Conservation (phyloP, 768 basidiomycete genomes). For the Mycena leptocephala region DNA sequence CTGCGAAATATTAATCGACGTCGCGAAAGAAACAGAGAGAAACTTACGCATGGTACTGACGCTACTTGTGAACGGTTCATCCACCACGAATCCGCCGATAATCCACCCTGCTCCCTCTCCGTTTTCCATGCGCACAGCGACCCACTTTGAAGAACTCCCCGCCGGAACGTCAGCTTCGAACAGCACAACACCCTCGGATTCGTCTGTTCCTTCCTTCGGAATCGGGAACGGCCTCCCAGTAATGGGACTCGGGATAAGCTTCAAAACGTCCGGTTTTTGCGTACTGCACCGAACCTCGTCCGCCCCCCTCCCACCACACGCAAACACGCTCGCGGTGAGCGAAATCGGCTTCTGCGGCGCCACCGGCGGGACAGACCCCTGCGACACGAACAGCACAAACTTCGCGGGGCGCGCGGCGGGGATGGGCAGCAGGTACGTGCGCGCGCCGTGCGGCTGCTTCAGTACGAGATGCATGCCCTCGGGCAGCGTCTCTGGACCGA, state of each 20-base stretch:
- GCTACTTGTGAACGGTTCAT: conserved; percentile 49
- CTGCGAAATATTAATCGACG: conserved; percentile 47
- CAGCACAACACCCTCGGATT: conserved; percentile 81
- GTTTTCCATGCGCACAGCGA: conserved; percentile 69
- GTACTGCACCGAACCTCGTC: conserved; percentile 51
- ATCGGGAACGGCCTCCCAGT: conserved; percentile 73
- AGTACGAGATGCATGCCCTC: conserved; percentile 58
- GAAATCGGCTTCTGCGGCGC: conserved; percentile 64
- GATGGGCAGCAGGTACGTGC: conserved; percentile 70
- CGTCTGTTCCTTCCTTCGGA: conserved; percentile 79
- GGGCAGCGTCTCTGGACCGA: conserved; percentile 53
- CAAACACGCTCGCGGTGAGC: conserved; percentile 63
- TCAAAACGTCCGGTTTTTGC: conserved; percentile 64
- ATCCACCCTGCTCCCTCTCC: conserved; percentile 76
- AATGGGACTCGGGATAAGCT: conserved; percentile 75
- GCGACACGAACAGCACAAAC: conserved; percentile 74
- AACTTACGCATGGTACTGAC: conserved; percentile 63
- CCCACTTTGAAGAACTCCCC: conserved; percentile 49
- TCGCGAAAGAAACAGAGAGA: conserved; percentile 10
- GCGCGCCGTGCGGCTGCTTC: conserved; percentile 57
- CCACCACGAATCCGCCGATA: conserved; percentile 65
- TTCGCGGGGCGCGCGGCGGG: conserved; percentile 40
- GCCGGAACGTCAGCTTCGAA: conserved; percentile 67
- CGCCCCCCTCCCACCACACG: conserved; percentile 54
- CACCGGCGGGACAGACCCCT: conserved; percentile 68